Base-by-base conservation (phyloP, 805 yeast species). In the Clavispora fructus region DNA sequence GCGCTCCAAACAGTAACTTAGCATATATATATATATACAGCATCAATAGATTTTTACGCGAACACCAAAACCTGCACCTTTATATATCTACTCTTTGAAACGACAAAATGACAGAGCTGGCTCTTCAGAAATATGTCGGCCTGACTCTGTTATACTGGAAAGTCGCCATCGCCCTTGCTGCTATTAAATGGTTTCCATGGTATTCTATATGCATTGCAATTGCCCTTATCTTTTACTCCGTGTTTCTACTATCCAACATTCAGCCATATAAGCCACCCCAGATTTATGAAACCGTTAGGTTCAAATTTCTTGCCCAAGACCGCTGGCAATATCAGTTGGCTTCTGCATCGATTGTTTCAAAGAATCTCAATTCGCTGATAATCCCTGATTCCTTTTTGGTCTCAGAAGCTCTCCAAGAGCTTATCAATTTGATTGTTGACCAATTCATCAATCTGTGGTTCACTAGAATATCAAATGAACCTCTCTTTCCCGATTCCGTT, bases 391-490 rank as follows among this genome's bases (percentile, higher is more conserved):
- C 82, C 26, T 73, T 76, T 46, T 54, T 73, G 3, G 71, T 83
- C 6, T 78, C 85, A 2, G 79, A 75, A 39, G 65, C 79, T 0
- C 42, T 84, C 6, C 77, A 79, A 40, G 72, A 69, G 10, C 58
- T 84, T n/a, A 63, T 81, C 4, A 66, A 67, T 30, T 62, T 74
- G 35, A 65, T 84, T 1, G 51, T 80, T 7, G 55, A 73, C 13
- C 81, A 79, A 44, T 85, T 84, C 57, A 71, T 84, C 7, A 62
- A 65, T 35, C 61, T 76, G 5, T 84, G 91, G 91, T 82, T 69
- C 56, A 41, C 52, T 3, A 59, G 65, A n/a, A 68, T 83, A 1
- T 65, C 81, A 0, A 42, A 61, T 1, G 59, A 63, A 25, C 17
- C 54, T 1, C 45, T 58, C 13, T 63, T 71, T 35, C 65, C 62